Evolutionary conservation across 257 asterid species (phyloP).

Genomic region (Rehmannia glutinosa): DNA sequence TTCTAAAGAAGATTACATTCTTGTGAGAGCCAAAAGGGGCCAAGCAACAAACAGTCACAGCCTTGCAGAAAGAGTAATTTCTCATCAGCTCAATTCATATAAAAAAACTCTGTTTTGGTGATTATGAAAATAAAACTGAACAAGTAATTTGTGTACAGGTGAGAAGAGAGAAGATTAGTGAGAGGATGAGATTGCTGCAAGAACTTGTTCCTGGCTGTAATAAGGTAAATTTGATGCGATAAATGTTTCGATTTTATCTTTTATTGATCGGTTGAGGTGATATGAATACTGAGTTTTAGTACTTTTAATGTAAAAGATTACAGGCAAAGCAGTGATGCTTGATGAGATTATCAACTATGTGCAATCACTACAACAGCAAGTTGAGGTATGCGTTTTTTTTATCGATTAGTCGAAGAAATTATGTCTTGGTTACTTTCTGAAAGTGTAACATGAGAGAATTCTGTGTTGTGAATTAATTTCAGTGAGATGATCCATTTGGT

Average conservation of each 20-base stretch:
- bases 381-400: conserved; percentile 20
- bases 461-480: too few relatives aligned
- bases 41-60: conserved; percentile 87
- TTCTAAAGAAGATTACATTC: conserved; percentile 62
- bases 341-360: conserved; percentile 91
- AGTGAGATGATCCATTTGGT: too few relatives aligned
- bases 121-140: neutral
- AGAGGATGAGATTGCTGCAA: conserved; percentile 82
- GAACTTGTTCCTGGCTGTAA: conserved; percentile 86
- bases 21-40: conserved; percentile 77
- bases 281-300: conserved; percentile 5
- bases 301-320: conserved; percentile 40
- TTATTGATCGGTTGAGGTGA: neutral
- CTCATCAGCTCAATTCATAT: neutral
- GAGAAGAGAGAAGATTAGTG: conserved; percentile 80
- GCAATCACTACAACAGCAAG: conserved; percentile 71
- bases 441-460: neutral
- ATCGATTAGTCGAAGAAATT: neutral
- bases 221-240: conserved; percentile 35
- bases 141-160: conserved; percentile 35
- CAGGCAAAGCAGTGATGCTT: conserved; percentile 90
- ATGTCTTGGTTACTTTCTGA: neutral
- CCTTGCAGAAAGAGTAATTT: conserved; percentile 78
- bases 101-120: neutral
- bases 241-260: neutral